A percentile compares a stretch with the other conserved stretches of the same genome.
phyloP scores from a whole-genome alignment of 441 rosid genomes.

The Populus hybrid region DNA sequence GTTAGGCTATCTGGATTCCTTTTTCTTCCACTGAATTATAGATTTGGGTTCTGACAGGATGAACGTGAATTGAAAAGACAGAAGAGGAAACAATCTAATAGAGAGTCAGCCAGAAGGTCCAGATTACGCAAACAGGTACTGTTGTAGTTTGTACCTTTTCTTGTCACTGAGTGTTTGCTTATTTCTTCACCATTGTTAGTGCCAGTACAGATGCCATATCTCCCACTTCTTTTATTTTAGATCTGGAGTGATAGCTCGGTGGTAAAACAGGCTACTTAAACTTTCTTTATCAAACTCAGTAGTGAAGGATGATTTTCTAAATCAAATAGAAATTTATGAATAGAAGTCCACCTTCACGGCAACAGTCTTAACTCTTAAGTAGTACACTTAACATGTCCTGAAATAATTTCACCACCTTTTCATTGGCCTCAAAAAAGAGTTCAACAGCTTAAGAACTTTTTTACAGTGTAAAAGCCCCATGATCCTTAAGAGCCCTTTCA shows the following conservation, averaged over 20 bases:
- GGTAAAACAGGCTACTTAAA: neutral
- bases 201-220: neutral
- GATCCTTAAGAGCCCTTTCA: neutral
- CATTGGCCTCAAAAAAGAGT: neutral
- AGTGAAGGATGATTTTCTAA: neutral
- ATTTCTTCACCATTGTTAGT: neutral
- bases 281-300: neutral
- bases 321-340: neutral
- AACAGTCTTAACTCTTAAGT: neutral
- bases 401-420: neutral
- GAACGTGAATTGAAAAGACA: constrained; percentile 87
- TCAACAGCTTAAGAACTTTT: neutral
- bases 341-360: neutral
- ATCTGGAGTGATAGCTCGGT: neutral
- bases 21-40: constrained; percentile 1
- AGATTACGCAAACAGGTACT: constrained; percentile 94
- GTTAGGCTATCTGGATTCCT: neutral
- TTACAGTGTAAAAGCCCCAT: neutral
- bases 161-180: neutral
- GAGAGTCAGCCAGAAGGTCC: constrained; percentile 95
- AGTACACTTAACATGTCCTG: neutral
- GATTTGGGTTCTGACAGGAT: constrained; percentile 45
- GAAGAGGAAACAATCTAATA: constrained; percentile 90
- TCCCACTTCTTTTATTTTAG: neutral
- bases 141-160: neutral